A percentile compares a stretch with the other conserved stretches of the same genome.
Evolutionary conservation across 108 stramenopile genomes (phyloP).

Genomic region (Halocafeteria seosinensis): DNA sequence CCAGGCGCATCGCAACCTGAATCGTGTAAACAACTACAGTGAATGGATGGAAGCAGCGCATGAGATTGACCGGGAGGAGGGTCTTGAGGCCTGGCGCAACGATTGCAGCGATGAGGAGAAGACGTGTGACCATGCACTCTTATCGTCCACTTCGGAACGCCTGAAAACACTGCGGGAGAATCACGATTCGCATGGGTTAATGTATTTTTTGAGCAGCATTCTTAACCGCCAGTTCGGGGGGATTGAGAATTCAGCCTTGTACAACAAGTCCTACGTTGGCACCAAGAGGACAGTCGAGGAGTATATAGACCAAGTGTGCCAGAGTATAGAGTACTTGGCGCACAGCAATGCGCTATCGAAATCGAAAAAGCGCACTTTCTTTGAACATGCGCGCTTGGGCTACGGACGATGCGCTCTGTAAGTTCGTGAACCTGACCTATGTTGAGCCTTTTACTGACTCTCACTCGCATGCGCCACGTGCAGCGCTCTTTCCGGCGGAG

Average conservation of each 20-base stretch:
- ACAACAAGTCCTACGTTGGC: slow-evolving; percentile 59
- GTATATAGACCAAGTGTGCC: slow-evolving; percentile 67
- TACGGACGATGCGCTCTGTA: background rate
- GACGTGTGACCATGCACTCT: background rate
- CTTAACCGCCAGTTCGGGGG: background rate
- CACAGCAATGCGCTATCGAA: too few relatives aligned
- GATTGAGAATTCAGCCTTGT: slow-evolving; percentile 17
- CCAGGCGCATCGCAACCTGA: background rate
- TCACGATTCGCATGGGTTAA: slow-evolving; percentile 43
- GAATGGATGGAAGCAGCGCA: background rate
- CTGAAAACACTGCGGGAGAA: background rate
- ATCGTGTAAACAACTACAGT: background rate
- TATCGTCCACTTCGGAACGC: background rate
- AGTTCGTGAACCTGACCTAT: background rate
- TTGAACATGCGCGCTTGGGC: background rate
- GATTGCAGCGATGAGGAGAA: background rate
- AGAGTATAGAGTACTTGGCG: slow-evolving; percentile 57
- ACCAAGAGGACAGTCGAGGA: slow-evolving; percentile 52
- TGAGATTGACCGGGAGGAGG: background rate
- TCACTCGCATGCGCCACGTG: slow-evolving; percentile 82
- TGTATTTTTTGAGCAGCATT: slow-evolving; percentile 14
- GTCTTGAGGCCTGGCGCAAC: background rate
- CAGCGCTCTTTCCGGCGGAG: slow-evolving; percentile 77
- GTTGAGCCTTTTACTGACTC: slow-evolving; percentile 64
- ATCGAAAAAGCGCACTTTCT: background rate